A percentile compares a stretch with the other conserved stretches of the same genome.
phyloP scores from a whole-genome alignment of 805 yeast species.

The Suhomyces prunicola region DNA sequence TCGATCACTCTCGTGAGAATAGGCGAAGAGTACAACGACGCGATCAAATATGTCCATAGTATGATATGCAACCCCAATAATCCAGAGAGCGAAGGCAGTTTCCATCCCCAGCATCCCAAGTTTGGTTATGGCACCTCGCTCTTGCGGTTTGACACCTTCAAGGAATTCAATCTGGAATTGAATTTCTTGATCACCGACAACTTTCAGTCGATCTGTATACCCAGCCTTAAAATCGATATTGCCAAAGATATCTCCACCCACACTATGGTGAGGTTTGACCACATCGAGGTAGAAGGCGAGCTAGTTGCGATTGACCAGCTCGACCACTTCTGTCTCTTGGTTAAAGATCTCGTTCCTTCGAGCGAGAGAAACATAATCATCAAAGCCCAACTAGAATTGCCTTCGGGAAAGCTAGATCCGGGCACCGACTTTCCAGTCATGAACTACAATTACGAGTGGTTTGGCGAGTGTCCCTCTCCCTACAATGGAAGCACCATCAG shows the following conservation, averaged over 20 bases:
- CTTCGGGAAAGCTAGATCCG: background rate
- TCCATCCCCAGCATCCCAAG: background rate
- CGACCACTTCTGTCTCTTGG: constrained; percentile 7
- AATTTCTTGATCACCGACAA: constrained; percentile 8
- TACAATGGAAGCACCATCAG: background rate
- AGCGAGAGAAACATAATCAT: constrained; percentile 15
- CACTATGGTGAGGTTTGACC: constrained; percentile 13
- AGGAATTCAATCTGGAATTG: constrained; percentile 15
- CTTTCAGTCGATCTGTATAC: constrained; percentile 20
- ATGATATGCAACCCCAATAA: constrained; percentile 12
- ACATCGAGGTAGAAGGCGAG: constrained; percentile 24
- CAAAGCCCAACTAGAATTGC: constrained; percentile 9
- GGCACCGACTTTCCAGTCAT: constrained; percentile 8
- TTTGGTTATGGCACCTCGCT: constrained; percentile 18
- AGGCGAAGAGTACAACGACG: constrained; percentile 18
- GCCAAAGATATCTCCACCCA: constrained; percentile 9
- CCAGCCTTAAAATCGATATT: constrained; percentile 19
- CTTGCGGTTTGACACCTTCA: constrained; percentile 16
- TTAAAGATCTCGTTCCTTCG: constrained; percentile 14
- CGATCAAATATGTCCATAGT: constrained; percentile 10
- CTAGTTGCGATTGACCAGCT: constrained; percentile 10
- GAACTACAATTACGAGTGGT: constrained; percentile 8
- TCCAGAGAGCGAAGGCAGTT: background rate
- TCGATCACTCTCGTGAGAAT: constrained; percentile 24
- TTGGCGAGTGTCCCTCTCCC: constrained; percentile 3